Evolutionary conservation across 768 basidiomycete species (phyloP), one percentile per base, ranked within the genome.

Genomic region (Boletellus emodensis): DNA sequence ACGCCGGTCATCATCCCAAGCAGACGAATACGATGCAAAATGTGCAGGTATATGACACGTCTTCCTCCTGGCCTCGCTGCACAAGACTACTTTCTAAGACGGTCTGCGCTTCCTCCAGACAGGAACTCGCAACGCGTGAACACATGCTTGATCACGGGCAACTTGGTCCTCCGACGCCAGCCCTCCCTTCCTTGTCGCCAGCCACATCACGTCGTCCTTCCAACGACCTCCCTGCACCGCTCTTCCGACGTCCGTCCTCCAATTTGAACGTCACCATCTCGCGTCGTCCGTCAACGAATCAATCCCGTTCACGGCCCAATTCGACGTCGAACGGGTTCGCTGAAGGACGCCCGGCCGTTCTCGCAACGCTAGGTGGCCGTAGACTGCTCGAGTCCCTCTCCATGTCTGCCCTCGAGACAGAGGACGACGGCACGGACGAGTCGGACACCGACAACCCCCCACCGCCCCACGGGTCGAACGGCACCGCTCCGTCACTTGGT

Each of bases 141-240:
- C 90, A 96, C 64, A 92, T 97, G 89, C 79, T 93, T 41, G 88
- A 93, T 65, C 92, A 94, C 59, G 87, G 85, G 5, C 87, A 90
- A 60, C 70, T 88, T 4, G 85, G 84, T 3, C 81, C 85, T 10
- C 74, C 82, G 2, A 87, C 85, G 0, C 85, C 84, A 4, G 74
- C 77, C 6, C 51, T 67, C 5, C 66, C 68, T 2, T 66, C 68
- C 1, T 57, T 70, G 5, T 75, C 83, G 0, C 81, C 80, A 13
- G 77, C 70, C 12, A 34, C 58, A 8, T 83, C 83, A 1, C 72
- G 78, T n/a, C 68, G 72, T 18, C 64, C 70, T 26, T 76, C 74
- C 35, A 63, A 65, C 42, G 57, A 57, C 40, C 20, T 40, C 7
- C 41, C 47, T 13, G 56, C 48, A 40, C 51, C 60, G 20, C 20